Base-by-base conservation (phyloP, 768 basidiomycete genomes). In the Calocybe cyanea region DNA sequence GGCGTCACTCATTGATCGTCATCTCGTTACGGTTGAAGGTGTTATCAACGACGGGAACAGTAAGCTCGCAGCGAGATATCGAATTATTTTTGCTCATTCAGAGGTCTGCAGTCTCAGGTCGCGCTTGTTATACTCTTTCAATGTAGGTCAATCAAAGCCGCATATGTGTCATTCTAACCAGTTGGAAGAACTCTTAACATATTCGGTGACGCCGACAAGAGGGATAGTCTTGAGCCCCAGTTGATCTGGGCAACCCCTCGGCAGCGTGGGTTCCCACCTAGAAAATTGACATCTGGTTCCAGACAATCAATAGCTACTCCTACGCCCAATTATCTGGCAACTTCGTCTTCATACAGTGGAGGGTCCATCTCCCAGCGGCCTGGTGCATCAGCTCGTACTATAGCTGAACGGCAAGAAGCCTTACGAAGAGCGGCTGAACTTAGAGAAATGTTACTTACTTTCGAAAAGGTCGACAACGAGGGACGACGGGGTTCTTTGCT, bases 401-500 rank as follows among this genome's bases (percentile, higher is more conserved):
- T 75, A 79, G 41, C 63, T 57, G 18, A 73, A 72, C 77, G 75
- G 50, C 69, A 77, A 46, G 79, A 80, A 55, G 76, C 75, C 17
- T 45, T 76, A 20, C 61, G 64, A 36, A 87, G 78, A 55, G 88
- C 89, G 0, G 66, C 70, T 2, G 87, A 91, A 57, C 77, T 92
- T 19, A 71, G 62, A 39, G 68, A 80, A 48, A 80, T 87, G 67
- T 62, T 92, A 11, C 73, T 66, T 34, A 77, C 64, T 20, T 68
- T 92, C 9, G 87, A 88, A 58, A 87, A 82, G 59, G 83, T 92
- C 2, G 79, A 87, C 48, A 84, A 90, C 43, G 87, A 89, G 57
- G 75, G 75, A 17, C 75, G 88, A 28, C 80, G 91, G 7, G 70
- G 71, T 37, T 83, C 83, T 7, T 63, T 92, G 17, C 69, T 92